Percentiles rank a stretch among this genome's conserved stretches.
Conservation (phyloP, 176 grass and related monocot genomes). For the Pharus latifolius region DNA sequence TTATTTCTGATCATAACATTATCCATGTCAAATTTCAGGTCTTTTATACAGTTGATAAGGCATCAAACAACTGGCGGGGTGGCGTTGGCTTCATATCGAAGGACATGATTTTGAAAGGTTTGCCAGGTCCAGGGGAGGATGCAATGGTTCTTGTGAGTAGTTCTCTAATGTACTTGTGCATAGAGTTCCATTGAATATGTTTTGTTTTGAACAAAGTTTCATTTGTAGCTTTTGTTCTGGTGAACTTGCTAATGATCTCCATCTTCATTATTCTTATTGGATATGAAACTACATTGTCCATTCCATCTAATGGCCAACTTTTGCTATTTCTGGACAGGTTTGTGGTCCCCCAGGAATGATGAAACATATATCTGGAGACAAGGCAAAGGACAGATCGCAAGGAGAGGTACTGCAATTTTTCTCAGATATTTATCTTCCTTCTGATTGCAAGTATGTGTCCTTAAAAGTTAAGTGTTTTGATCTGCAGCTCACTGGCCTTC, state of each 20-base stretch:
- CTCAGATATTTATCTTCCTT: background rate
- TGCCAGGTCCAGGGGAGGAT: constrained; percentile 63
- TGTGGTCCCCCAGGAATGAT: constrained; percentile 97
- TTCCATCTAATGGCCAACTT: background rate
- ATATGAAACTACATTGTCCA: background rate
- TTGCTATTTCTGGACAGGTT: constrained; percentile 40
- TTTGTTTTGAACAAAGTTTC: no score
- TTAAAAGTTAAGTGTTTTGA: background rate
- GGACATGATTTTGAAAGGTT: constrained; percentile 81
- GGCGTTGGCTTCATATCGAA: constrained; percentile 74
- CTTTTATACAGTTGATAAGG: constrained; percentile 94
- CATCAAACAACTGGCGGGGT: constrained; percentile 66
- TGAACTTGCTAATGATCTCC: background rate
- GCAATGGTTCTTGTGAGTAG: constrained; percentile 68
- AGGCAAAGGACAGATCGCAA: constrained; percentile 81
- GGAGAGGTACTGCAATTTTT: constrained; percentile 49
- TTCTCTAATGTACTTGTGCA: constrained; percentile 1
- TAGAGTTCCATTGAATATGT: background rate
- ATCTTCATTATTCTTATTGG: background rate
- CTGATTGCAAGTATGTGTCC: background rate
- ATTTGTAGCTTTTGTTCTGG: background rate
- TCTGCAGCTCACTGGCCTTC: constrained; percentile 62
- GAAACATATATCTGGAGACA: constrained; percentile 88
- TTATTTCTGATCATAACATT: background rate
- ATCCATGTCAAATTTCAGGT: constrained; percentile 33